Percentiles rank a stretch among this genome's conserved stretches.
Conservation (phyloP, 2,329 filamentous ascomycete species). For the Verticillium nubilum region DNA sequence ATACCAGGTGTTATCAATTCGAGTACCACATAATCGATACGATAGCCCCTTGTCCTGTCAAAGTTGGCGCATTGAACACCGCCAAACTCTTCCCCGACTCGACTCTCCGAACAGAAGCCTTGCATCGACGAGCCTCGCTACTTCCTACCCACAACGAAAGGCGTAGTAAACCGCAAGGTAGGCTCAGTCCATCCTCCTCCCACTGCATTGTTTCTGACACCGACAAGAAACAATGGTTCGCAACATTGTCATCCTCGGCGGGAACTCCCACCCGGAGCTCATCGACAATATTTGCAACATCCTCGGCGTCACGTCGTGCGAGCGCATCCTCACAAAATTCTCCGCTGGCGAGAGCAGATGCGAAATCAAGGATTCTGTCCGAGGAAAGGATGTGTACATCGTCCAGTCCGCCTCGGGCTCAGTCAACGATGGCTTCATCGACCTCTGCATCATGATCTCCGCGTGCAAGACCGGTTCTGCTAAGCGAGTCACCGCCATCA, state of each 20-base stretch:
- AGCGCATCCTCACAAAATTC: conserved; percentile 85
- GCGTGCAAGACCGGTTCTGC: conserved; percentile 94
- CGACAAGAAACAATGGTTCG: conserved; percentile 64
- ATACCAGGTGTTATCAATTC: too few species aligned
- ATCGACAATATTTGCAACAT: conserved; percentile 83
- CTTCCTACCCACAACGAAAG: background rate
- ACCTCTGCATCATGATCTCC: conserved; percentile 96
- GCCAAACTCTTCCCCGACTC: background rate
- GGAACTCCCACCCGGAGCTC: conserved; percentile 85
- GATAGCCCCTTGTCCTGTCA: background rate
- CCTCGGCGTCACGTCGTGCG: conserved; percentile 79
- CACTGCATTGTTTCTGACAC: background rate
- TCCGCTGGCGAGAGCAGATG: conserved; percentile 91
- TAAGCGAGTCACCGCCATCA: conserved; percentile 83
- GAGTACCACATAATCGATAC: background rate
- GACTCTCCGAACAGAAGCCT: background rate
- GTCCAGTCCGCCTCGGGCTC: conserved; percentile 89
- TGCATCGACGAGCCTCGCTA: background rate
- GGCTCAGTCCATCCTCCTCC: background rate
- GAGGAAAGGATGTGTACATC: conserved; percentile 98
- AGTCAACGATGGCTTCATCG: conserved; percentile 94
- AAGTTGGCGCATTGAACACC: background rate
- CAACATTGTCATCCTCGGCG: conserved; percentile 90
- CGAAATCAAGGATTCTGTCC: conserved; percentile 93
- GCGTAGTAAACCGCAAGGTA: background rate